A percentile compares a stretch with the other conserved stretches of the same genome.
phyloP scores from a whole-genome alignment of 2,329 filamentous ascomycete species.

The Diaporthe nobilis region DNA sequence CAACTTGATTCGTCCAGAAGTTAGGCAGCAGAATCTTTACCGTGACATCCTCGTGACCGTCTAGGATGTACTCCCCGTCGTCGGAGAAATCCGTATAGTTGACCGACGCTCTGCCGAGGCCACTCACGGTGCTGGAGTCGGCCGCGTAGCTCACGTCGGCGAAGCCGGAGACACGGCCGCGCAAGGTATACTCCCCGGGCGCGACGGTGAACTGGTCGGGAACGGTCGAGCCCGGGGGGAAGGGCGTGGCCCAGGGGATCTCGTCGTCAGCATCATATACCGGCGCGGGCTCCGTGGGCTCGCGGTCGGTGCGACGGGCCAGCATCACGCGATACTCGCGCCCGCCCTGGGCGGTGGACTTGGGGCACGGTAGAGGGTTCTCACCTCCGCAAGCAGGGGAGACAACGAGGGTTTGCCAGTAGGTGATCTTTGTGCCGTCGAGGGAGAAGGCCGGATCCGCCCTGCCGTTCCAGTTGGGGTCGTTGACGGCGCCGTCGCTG shows the following conservation, averaged over 20 bases:
- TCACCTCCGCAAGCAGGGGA: constrained; percentile 58
- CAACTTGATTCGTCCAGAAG: background rate
- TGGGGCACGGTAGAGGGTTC: constrained; percentile 58
- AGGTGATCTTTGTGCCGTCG: constrained; percentile 59
- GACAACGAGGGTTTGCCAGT: constrained; percentile 56
- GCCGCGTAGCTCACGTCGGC: background rate
- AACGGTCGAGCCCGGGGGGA: background rate
- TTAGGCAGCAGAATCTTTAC: background rate
- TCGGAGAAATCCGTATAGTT: constrained; percentile 14
- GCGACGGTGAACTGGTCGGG: constrained; percentile 1
- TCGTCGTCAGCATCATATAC: constrained; percentile 40
- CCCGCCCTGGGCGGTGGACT: constrained; percentile 55
- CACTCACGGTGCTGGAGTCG: background rate
- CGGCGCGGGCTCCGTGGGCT: constrained; percentile 46
- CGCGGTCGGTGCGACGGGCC: constrained; percentile 52
- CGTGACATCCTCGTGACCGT: background rate
- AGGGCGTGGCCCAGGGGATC: constrained; percentile 52
- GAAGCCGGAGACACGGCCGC: background rate
- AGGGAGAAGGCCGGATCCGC: constrained; percentile 60
- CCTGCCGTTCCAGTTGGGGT: constrained; percentile 62
- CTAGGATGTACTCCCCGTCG: background rate
- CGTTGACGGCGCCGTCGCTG: constrained; percentile 55
- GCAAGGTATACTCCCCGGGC: background rate
- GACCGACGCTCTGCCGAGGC: background rate
- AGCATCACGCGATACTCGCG: constrained; percentile 58